Evolutionary conservation across 2,329 filamentous ascomycete genomes (phyloP), one percentile per base, ranked within the genome.

Genomic region (Chaetomium olivaceum): DNA sequence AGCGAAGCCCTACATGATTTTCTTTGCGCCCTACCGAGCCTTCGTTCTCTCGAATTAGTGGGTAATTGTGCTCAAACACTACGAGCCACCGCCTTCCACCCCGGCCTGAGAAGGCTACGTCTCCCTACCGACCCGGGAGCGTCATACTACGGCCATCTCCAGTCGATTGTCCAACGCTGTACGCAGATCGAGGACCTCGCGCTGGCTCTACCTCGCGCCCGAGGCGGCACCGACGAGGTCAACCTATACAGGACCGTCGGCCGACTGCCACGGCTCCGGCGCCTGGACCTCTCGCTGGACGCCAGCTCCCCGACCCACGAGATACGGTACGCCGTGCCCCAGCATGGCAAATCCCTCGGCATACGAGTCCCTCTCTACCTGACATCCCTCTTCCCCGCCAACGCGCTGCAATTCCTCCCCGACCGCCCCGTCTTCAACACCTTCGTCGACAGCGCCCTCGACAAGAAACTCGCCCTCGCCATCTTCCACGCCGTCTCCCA

Each of bases 401-500:
- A 6, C 9, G 3, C 11, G 31, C 5, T 21, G 0, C 14, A 9
- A 0, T 21, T 14, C 7, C 9, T 27, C 21, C n/a, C 33, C 9
- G 25, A n/a, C n/a, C 55, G 55, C 33, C 12, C 33, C 55, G 14
- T 58, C 3, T 16, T 25, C 46, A 27, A 60, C 14, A 16, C 29
- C 1, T 14, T 60, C 7, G 14, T 60, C 5, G 39, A 60, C 29
- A 16, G 25, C n/a, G 58, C 58, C 9, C n/a, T 52, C 3, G 58
- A 60, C 19, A 46, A n/a, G n/a, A 23, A 16, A 5, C 58, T 60
- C 11, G 58, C 58, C n/a, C 29, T 29, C 7, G 46, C 58, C n/a
- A 60, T 60, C 23, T 51, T 60, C 29, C 19, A 11, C 1, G 55
- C 55, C 55, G 21, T 58, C 33, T 58, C 55, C 33, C 33, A 16